These are phyloP conservation scores for Malbranchea zuffiana DNA, from an alignment of 2,329 filamentous ascomycete species.

Conservation along the genomic window DNA sequence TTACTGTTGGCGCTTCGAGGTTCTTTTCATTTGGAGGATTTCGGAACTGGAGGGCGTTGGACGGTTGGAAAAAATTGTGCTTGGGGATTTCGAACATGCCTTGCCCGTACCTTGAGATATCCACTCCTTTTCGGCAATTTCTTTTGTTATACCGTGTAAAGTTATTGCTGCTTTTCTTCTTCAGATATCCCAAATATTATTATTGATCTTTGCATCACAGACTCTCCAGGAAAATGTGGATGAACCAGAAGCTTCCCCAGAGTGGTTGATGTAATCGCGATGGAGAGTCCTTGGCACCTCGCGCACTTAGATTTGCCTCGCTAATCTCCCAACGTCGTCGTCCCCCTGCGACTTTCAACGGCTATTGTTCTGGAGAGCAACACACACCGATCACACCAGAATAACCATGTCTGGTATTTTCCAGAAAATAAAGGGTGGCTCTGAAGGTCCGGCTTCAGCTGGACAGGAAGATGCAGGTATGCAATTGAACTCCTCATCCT, in stretches of 20 bases:
- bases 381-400: constrained; percentile 6
- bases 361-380: background rate
- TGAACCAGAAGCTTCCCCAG: too few species aligned
- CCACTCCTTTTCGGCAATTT: constrained; percentile 6
- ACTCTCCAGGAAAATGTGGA: too few species aligned
- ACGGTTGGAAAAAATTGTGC: constrained; percentile 1
- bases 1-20: constrained; percentile 2
- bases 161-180: too few species aligned
- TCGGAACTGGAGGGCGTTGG: constrained; percentile 7
- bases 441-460: constrained; percentile 24
- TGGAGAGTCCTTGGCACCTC: too few species aligned
- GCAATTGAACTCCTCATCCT: background rate
- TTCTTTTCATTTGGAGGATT: background rate
- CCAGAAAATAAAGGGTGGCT: constrained; percentile 18
- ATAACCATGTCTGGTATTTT: constrained; percentile 18
- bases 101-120: background rate
- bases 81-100: too few species aligned
- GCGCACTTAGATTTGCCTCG: too few species aligned
- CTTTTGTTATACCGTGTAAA: constrained; percentile 7
- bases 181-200: too few species aligned
- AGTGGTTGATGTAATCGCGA: too few species aligned
- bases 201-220: too few species aligned
- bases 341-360: background rate
- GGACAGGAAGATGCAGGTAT: constrained; percentile 12
- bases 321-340: too few species aligned